phyloP scores from a whole-genome alignment of 768 basidiomycete genomes.

The Neoboletus subvelutipes region DNA sequence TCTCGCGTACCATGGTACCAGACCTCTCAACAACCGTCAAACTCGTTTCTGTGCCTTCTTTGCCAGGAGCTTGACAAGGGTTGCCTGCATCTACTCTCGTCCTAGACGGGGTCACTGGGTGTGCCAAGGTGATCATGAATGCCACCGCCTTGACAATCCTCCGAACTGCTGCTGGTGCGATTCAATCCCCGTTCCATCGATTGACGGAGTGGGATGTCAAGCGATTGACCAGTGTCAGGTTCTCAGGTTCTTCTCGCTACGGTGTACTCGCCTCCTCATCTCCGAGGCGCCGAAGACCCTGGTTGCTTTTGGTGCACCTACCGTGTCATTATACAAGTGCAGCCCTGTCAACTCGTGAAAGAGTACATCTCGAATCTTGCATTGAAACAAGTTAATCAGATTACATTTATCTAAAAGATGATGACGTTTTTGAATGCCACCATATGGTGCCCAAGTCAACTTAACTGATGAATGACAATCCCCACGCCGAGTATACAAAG shows the following conservation, averaged over 20 bases:
- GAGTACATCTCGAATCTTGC: neutral
- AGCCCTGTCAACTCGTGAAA: neutral
- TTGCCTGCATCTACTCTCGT: slow-evolving; percentile 77
- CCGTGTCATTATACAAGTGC: no score
- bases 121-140: slow-evolving; percentile 74
- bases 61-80: slow-evolving; percentile 45
- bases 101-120: slow-evolving; percentile 67
- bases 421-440: neutral
- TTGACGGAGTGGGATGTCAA: neutral
- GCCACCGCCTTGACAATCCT: slow-evolving; percentile 75
- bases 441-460: neutral
- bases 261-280: slow-evolving; percentile 46
- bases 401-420: neutral
- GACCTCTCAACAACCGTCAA: slow-evolving; percentile 70
- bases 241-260: slow-evolving; percentile 53
- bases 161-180: slow-evolving; percentile 74
- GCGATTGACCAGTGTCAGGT: slow-evolving; percentile 38
- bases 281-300: slow-evolving; percentile 41
- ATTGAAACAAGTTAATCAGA: neutral
- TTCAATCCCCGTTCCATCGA: neutral
- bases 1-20: slow-evolving; percentile 48
- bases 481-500: no score
- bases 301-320: slow-evolving; percentile 62
- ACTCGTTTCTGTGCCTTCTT: slow-evolving; percentile 71
- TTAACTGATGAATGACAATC: no score